Conservation (phyloP, 2,329 filamentous ascomycete genomes). For the Metarhizium humberi region DNA sequence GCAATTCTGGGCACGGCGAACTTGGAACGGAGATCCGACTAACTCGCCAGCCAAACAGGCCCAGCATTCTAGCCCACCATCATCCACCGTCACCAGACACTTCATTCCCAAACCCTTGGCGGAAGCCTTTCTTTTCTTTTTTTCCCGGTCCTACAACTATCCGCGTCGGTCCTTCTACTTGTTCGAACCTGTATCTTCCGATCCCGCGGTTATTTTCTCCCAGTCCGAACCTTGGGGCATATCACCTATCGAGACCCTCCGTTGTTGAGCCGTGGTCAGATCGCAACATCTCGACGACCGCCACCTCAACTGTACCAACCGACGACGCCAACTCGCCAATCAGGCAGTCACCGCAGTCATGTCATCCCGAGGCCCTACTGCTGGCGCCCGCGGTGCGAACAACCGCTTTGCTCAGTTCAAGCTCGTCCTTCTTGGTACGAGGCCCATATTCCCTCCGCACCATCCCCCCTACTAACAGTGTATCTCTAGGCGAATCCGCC, state of each 20-base stretch:
- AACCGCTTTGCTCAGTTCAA: slow-evolving; percentile 98
- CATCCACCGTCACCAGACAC: background rate
- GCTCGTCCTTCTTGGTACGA: slow-evolving; percentile 88
- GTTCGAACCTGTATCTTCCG: background rate
- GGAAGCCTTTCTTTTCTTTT: background rate
- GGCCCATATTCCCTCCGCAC: slow-evolving; percentile 5
- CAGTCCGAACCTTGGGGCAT: background rate
- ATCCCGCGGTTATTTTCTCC: background rate
- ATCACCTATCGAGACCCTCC: background rate
- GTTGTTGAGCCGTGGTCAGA: background rate
- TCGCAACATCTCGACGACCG: background rate
- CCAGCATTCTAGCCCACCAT: slow-evolving; percentile 4
- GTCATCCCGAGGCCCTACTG: slow-evolving; percentile 69
- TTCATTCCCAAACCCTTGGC: background rate
- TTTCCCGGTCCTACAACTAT: background rate
- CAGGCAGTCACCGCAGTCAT: slow-evolving; percentile 37
- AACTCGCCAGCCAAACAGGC: slow-evolving; percentile 11
- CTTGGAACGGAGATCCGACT: background rate
- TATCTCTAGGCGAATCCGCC: slow-evolving; percentile 75
- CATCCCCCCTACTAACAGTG: slow-evolving; percentile 6
- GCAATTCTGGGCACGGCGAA: background rate
- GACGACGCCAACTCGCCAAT: background rate
- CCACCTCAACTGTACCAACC: background rate
- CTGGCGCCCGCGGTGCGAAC: slow-evolving; percentile 55
- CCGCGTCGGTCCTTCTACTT: background rate